Evolutionary conservation across 352 stramenopile genomes (phyloP).

Genomic region (Sclerospora graminicola): DNA sequence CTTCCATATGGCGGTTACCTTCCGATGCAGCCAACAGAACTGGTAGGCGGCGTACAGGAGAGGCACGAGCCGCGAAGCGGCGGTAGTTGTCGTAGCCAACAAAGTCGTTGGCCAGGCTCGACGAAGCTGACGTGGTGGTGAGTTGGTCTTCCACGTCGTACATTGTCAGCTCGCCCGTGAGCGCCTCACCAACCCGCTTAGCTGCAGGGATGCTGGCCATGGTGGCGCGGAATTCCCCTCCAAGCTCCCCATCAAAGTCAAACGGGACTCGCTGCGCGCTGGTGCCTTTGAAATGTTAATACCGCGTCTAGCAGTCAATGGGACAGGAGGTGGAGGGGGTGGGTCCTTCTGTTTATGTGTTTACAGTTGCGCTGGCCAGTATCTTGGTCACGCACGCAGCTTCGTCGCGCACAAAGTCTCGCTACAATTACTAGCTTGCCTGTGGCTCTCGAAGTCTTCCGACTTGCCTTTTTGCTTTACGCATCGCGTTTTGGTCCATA

Average conservation of each 20-base stretch:
- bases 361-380: not conserved
- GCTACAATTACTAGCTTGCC: not conserved
- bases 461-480: not conserved
- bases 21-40: conserved; percentile 11
- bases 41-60: conserved; percentile 4
- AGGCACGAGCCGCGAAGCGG: conserved; percentile 11
- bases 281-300: not conserved
- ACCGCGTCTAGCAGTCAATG: not conserved
- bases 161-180: not conserved
- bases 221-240: not conserved
- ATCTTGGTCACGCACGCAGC: conserved; percentile 2
- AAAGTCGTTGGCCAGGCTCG: conserved; percentile 11
- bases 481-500: not conserved
- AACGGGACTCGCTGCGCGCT: no score
- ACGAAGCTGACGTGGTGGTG: not conserved
- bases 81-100: conserved; percentile 13
- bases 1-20: conserved; percentile 15
- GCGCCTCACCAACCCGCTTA: not conserved
- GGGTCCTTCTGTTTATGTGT: not conserved
- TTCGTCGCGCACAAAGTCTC: not conserved
- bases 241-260: not conserved
- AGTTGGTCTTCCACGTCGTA: conserved; percentile 22
- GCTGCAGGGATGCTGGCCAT: not conserved
- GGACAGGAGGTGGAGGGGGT: not conserved
- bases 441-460: not conserved